A percentile compares a stretch with the other conserved stretches of the same genome.
phyloP scores from a whole-genome alignment of 179 eudicot genomes.

The Beta corolliflora region DNA sequence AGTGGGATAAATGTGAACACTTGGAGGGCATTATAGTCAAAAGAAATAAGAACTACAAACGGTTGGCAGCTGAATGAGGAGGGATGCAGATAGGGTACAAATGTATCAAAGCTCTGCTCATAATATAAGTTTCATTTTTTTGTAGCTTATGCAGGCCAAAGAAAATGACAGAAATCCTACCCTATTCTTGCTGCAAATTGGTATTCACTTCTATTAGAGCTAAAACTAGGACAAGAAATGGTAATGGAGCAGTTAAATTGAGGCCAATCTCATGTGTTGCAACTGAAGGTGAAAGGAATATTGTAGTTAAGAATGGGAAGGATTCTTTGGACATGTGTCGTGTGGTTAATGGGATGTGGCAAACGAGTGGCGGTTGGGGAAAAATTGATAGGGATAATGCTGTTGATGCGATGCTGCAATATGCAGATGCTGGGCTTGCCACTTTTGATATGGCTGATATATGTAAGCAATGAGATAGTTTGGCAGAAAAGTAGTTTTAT shows the following conservation, averaged over 20 bases:
- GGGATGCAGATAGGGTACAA: slow-evolving; percentile 30
- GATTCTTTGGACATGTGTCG: slow-evolving; percentile 65
- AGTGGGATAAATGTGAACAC: slow-evolving; percentile 13
- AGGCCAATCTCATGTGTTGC: slow-evolving; percentile 42
- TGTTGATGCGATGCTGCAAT: slow-evolving; percentile 58
- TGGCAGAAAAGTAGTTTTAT: background rate
- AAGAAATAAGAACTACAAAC: background rate
- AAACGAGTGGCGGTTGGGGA: slow-evolving; percentile 81
- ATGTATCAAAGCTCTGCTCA: background rate
- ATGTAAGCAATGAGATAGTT: slow-evolving; percentile 42
- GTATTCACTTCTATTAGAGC: slow-evolving; percentile 31
- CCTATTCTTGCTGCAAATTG: slow-evolving; percentile 35
- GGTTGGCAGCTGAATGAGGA: slow-evolving; percentile 16
- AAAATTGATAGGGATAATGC: slow-evolving; percentile 51
- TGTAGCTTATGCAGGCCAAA: background rate
- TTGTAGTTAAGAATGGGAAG: slow-evolving; percentile 61
- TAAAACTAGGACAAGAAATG: slow-evolving; percentile 28
- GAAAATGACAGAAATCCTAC: slow-evolving; percentile 51
- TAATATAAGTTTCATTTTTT: slow-evolving; percentile 2
- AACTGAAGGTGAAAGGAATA: slow-evolving; percentile 40
- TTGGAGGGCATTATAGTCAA: slow-evolving; percentile 22
- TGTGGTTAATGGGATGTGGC: slow-evolving; percentile 79
- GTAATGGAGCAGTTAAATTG: slow-evolving; percentile 24
- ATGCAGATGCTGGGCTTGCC: slow-evolving; percentile 64
- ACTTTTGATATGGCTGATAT: slow-evolving; percentile 74